phyloP scores from a whole-genome alignment of 306 rosid genomes.

The Corylus americana region DNA sequence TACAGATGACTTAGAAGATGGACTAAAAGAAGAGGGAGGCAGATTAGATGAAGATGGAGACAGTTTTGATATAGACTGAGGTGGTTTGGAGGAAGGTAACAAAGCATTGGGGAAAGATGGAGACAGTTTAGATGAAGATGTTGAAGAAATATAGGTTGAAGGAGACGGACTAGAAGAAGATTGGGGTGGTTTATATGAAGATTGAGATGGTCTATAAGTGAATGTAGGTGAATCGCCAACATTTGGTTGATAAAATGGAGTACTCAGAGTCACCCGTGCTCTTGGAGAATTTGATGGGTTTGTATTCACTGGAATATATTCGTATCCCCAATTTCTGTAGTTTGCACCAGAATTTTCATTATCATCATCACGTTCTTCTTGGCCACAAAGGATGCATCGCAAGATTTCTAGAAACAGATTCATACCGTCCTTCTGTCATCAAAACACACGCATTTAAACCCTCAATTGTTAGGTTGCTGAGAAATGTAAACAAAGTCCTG shows the following conservation, averaged over 20 bases:
- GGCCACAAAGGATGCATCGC: constrained; percentile 24
- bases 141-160: too few relatives aligned
- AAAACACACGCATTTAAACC: background rate
- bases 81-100: background rate
- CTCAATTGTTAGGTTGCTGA: too few relatives aligned
- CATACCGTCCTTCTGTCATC: background rate
- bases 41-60: background rate
- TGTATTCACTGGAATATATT: background rate
- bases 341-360: background rate
- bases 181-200: background rate
- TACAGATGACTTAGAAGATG: background rate
- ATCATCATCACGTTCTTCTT: background rate
- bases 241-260: background rate
- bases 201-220: background rate
- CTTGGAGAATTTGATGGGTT: background rate
- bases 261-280: background rate
- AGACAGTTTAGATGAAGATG: background rate
- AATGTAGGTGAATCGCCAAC: background rate
- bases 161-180: background rate
- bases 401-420: background rate
- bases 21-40: background rate
- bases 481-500: too few relatives aligned
- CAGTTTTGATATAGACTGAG: background rate
- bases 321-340: background rate
- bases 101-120: background rate